Evolutionary conservation across 768 basidiomycete species (phyloP), one percentile per base, ranked within the genome.

Genomic region (Flagelloscypha sp.): DNA sequence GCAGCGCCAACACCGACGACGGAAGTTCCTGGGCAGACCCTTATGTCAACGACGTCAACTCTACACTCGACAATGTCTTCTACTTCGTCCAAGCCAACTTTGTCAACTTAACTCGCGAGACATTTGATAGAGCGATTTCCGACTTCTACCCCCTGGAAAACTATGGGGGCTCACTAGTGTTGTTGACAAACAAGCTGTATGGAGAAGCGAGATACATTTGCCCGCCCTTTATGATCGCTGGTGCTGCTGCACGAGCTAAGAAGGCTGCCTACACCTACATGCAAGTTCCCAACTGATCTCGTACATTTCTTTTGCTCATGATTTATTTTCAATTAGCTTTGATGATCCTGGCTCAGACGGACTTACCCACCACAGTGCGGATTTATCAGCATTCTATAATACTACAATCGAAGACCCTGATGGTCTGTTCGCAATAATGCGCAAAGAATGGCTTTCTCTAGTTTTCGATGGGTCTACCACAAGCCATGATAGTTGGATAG

Each of bases 181-280:
- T 62, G 6, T 63, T 65, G 40, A 63, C 56, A 7, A 62, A 65
- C 32, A 62, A 64, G 41, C 66, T 68, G 61, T 68, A 66, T 40
- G 66, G 66, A 19, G 66, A 68, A 37, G 54, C 54, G 35, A 45
- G 66, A 31, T 66, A 63, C 33, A 65, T 68, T n/a, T 68, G 66
- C 39, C 59, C 58, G 6, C 62, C 65, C 9, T 44, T 45, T 9
- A 44, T 66, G 49, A 56, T 68, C 30, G 44, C 58, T 1, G 56
- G 54, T 7, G 50, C 52, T 31, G 49, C 37, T n/a, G 36, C 29
- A 12, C 16, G 30, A 8, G 24, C 36, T 1, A 56, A 55, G 7
- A 17, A 49, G 7, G 24, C 34, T 7, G 47, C 58, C 0, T 66
- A 52, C 37, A 58, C 62, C 21, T 68, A 54, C 39, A 63, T 61